Base-by-base conservation (phyloP, 192 early-diverging fungal genomes). In the Coemansia javaensis region DNA sequence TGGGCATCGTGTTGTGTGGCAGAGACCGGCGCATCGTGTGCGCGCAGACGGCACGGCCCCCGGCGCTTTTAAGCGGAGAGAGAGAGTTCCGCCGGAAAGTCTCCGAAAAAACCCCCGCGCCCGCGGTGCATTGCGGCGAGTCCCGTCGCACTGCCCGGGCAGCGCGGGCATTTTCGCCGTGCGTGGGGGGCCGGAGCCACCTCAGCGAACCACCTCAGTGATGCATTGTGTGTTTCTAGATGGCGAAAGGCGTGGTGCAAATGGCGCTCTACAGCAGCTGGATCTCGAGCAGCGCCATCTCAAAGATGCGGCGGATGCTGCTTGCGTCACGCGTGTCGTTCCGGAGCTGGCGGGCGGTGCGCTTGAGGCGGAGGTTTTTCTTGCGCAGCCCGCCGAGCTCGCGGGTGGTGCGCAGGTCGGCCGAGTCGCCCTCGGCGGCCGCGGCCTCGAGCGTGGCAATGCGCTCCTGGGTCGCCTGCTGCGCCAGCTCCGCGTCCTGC, bases 251-350 rank as follows among this genome's bases (percentile, higher is more conserved):
- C 7, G 21, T 18, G 8, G 17, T n/a, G n/a, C n/a, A n/a, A n/a
- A 28, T 40, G 11, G 23, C 12, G n/a, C 12, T 44, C 23, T 51
- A 71, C 35, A 71, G 39, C 12, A 39, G 30, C 27, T 72, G 61
- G 38, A 72, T 55, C 22, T 57, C 50, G 10, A 63, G 41, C 32
- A 72, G 34, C 10, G 63, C 57, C 16, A 52, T 53, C 48, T 72
- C 68, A 55, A 64, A 72, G 15, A 58, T 60, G 42, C 53, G 44
- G 23, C 68, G 55, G 21, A 59, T 50, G 25, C 40, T 43, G 35
- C 56, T 56, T 0, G 61, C 48, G 28, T 72, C 68, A 6, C 34
- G 28, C 4, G 43, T 43, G 14, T 72, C 68, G 11, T 6, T 18
- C 14, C 47, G 38, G 21, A 72, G 56, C 42, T 52, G 50, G 11